phyloP scores from a whole-genome alignment of 495 filamentous ascomycete genomes.

The Penicillium crystallinum region DNA sequence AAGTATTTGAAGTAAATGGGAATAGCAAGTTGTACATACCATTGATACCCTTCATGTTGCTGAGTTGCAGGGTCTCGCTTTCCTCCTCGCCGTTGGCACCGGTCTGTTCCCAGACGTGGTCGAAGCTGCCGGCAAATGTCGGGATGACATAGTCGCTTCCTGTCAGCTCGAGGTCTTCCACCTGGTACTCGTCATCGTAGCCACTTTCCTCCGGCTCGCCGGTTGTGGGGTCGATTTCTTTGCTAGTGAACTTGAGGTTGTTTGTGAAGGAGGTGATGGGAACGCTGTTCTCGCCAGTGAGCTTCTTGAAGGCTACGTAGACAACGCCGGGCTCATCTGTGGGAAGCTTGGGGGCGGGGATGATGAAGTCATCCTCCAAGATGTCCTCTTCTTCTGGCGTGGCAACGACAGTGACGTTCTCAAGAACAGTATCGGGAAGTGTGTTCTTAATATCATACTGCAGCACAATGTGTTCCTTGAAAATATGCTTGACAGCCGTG shows the following conservation, averaged over 20 bases:
- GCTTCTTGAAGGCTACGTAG: conserved; percentile 90
- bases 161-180: conserved; percentile 85
- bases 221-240: conserved; percentile 95
- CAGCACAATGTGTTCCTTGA: conserved; percentile 91
- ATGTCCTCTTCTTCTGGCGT: conserved; percentile 75
- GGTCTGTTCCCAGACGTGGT: conserved; percentile 94
- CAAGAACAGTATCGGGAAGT: conserved; percentile 78
- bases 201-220: conserved; percentile 86
- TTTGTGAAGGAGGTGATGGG: conserved; percentile 81
- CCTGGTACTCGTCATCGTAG: conserved; percentile 97
- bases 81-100: conserved; percentile 83
- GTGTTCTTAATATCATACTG: conserved; percentile 99
- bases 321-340: conserved; percentile 85
- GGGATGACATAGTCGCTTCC: conserved; percentile 94
- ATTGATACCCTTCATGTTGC: conserved; percentile 83
- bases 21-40: conserved; percentile 52
- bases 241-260: conserved; percentile 91
- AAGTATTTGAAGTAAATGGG: conserved; percentile 21
- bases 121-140: conserved; percentile 89
- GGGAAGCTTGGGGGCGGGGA: conserved; percentile 73
- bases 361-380: conserved; percentile 85
- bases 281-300: conserved; percentile 61
- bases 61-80: conserved; percentile 85
- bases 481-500: conserved; percentile 88
- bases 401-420: conserved; percentile 86